Conservation (phyloP, 2,329 filamentous ascomycete genomes). For the Stagonosporopsis chrysanthemi region DNA sequence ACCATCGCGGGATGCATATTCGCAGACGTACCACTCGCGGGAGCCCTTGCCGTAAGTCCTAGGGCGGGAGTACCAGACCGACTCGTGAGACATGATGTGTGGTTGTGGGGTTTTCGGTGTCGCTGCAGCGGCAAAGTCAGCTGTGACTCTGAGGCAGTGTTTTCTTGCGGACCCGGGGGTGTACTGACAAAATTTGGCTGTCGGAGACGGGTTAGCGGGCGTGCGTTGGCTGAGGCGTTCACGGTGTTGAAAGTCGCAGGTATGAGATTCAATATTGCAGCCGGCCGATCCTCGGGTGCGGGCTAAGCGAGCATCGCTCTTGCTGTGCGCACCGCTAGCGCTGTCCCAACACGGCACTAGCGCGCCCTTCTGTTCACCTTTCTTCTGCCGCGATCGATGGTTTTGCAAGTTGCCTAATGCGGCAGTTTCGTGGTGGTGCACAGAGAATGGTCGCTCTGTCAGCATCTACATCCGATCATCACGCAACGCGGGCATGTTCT, state of each 20-base stretch:
- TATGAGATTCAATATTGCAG: constrained; percentile 36
- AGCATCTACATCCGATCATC: not conserved
- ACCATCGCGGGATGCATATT: constrained; percentile 6
- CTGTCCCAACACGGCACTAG: not conserved
- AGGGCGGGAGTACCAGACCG: constrained; percentile 98
- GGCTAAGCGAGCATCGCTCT: constrained; percentile 30
- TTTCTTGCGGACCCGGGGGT: not conserved
- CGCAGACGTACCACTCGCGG: constrained; percentile 80
- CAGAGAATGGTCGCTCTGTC: not conserved
- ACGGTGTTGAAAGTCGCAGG: constrained; percentile 26
- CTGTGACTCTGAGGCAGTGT: constrained; percentile 1
- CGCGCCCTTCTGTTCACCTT: not conserved
- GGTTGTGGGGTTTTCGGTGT: constrained; percentile 39
- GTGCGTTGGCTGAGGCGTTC: constrained; percentile 39
- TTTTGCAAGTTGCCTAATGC: not conserved
- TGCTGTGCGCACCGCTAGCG: constrained; percentile 9
- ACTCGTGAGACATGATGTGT: constrained; percentile 86
- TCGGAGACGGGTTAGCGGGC: constrained; percentile 37
- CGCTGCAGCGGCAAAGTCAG: constrained; percentile 33
- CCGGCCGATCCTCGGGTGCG: constrained; percentile 34
- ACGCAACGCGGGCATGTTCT: too few species aligned
- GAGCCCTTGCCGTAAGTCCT: constrained; percentile 97
- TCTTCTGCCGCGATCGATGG: not conserved
- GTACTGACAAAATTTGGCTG: constrained; percentile 37
- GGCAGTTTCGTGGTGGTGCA: not conserved